Conservation (phyloP, 148 eudicot genomes). For the Pouteria glomerata region DNA sequence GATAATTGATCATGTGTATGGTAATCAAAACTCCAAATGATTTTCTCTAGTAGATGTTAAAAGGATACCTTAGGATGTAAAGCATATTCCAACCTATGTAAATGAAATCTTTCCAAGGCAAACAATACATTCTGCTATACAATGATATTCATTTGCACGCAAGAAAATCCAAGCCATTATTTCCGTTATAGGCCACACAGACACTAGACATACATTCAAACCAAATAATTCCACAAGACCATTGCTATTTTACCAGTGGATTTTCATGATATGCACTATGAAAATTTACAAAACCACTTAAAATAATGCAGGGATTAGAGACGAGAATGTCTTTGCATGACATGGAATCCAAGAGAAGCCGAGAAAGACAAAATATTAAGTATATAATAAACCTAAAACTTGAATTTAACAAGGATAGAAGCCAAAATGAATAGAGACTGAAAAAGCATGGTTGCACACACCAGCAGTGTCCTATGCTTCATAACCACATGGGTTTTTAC, state of each 20-base stretch:
- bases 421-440: conserved; percentile 4
- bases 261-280: neutral
- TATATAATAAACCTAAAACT: neutral
- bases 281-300: neutral
- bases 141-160: neutral
- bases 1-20: neutral
- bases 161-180: neutral
- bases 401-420: neutral
- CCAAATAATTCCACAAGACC: neutral
- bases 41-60: neutral
- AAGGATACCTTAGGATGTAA: neutral
- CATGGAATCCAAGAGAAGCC: neutral
- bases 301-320: neutral
- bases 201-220: neutral
- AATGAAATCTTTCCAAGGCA: neutral
- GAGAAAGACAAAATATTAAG: neutral
- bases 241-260: neutral
- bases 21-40: neutral
- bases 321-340: neutral
- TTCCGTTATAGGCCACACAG: neutral
- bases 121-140: neutral
- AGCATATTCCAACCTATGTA: neutral
- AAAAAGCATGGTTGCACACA: conserved; percentile 28
- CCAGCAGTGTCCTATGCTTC: conserved; percentile 94
- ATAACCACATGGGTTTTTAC: conserved; percentile 77